phyloP scores from a whole-genome alignment of 202 grass and related monocot genomes.

The Panicum hallii region DNA sequence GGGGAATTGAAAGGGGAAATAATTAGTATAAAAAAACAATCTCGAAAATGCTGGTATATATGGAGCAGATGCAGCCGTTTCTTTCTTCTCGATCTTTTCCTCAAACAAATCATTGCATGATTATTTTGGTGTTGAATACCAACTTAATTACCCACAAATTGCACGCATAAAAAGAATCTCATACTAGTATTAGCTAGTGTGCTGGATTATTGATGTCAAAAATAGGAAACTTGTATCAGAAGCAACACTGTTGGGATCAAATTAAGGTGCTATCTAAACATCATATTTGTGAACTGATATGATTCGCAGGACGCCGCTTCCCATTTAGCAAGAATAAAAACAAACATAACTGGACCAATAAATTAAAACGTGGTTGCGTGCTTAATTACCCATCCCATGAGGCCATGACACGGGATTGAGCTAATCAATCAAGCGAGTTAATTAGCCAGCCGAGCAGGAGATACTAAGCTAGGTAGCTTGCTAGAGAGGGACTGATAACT shows the following conservation, averaged over 20 bases:
- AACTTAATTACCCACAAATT: not conserved
- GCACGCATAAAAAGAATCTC: not conserved
- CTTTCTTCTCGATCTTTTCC: not conserved
- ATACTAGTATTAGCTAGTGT: not conserved
- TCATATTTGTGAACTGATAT: not conserved
- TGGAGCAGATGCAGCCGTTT: not conserved
- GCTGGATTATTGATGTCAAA: constrained; percentile 5
- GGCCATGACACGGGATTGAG: not conserved
- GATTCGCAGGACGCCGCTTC: not conserved
- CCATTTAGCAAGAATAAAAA: constrained; percentile 23
- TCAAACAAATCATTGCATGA: not conserved
- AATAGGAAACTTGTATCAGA: constrained; percentile 39
- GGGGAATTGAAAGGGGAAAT: not conserved
- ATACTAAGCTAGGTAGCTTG: constrained; percentile 7
- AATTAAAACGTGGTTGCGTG: constrained; percentile 34
- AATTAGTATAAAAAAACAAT: not conserved
- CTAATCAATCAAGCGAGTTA: not conserved
- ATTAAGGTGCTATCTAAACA: not conserved
- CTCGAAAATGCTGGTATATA: not conserved
- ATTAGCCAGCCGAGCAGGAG: not conserved
- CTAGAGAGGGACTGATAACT: constrained; percentile 10
- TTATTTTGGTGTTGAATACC: not conserved
- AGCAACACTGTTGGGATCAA: constrained; percentile 19
- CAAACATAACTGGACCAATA: constrained; percentile 18
- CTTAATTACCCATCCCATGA: constrained; percentile 35